Percentiles rank a stretch among this genome's conserved stretches.
Evolutionary conservation across 1,139 yeast genomes (phyloP).

Genomic region (Pichia sp.): DNA sequence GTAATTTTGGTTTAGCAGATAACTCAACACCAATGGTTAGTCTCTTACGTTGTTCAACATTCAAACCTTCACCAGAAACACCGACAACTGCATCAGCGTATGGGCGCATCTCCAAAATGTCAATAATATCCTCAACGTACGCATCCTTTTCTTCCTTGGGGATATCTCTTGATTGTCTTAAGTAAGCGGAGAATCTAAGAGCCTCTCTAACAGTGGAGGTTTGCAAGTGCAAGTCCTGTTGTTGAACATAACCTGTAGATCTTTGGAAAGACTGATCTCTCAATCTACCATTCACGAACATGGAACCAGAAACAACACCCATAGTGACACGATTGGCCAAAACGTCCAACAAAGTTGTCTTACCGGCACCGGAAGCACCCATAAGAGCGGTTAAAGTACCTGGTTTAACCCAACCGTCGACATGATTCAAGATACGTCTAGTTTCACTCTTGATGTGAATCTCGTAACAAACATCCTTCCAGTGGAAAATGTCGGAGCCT

Average conservation of each 20-base stretch:
- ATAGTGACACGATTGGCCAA: conserved; percentile 51
- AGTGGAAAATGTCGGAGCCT: conserved; percentile 36
- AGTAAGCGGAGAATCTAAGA: conserved; percentile 51
- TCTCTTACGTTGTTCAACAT: conserved; percentile 61
- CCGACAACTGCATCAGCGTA: conserved; percentile 65
- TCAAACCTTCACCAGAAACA: conserved; percentile 49
- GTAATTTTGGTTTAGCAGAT: conserved; percentile 46
- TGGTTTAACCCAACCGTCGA: conserved; percentile 61
- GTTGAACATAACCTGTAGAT: conserved; percentile 61
- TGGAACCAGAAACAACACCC: conserved; percentile 59
- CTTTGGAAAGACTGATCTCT: conserved; percentile 49
- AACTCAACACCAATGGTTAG: conserved; percentile 59
- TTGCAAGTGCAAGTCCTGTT: conserved; percentile 56
- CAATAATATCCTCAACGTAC: conserved; percentile 53
- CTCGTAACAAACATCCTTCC: conserved; percentile 37
- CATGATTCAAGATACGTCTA: conserved; percentile 44
- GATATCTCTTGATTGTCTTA: conserved; percentile 49
- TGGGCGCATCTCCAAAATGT: conserved; percentile 48
- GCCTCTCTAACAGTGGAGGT: conserved; percentile 57
- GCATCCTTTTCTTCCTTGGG: conserved; percentile 43
- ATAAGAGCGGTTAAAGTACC: conserved; percentile 57
- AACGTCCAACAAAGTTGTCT: conserved; percentile 54
- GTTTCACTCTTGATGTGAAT: conserved; percentile 37
- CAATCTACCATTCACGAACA: conserved; percentile 52
- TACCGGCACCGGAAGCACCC: conserved; percentile 73